Evolutionary conservation across 495 filamentous ascomycete genomes (phyloP), one percentile per base, ranked within the genome.

Genomic region (Tuber indicum): DNA sequence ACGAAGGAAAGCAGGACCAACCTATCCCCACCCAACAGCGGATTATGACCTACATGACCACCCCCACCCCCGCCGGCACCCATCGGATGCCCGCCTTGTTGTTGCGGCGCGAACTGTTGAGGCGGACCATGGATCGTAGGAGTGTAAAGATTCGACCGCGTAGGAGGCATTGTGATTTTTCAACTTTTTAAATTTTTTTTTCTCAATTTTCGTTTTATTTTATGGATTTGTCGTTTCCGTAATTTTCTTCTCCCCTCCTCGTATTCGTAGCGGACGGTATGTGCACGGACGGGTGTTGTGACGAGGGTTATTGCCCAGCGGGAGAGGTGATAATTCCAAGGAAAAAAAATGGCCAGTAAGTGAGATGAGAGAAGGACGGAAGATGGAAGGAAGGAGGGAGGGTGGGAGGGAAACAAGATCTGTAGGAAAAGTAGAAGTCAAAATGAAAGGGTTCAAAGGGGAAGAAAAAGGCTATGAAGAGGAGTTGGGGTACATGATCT

Each of bases 21-120:
- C 81, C 81, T 79, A 42, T 82, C 81, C 12, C 74, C 74, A 32
- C 81, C 78, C 75, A 83, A 66, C 70, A 83, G 49, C 62, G 73
- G 75, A 49, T 46, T 76, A 36, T 81, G 80, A 75, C 76, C 76
- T 6, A 76, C 80, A 23, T 76, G 79, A 73, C 79, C 80, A 71
- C 79, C 79, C 9, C 79, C 78, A 49, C 79, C 80, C 36, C 80
- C 80, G 7, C 76, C 80, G 42, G 62, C 76, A 14, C 79, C 75
- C 78, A 80, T 80, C 77, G 77, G 78, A 83, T 83, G 81, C 76
- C 81, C 81, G 75, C 78, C 81, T 70, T 83, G 79, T 46, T 79
- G 80, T 70, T 75, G 79, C 26, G 79, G 81, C 47, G 79, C 77
- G 32, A 80, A 80, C 62, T 79, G 81, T n/a, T 82, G 78, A 39